Base-by-base conservation (phyloP, 2,329 filamentous ascomycete species). In the Trichophyton schoenleinii region DNA sequence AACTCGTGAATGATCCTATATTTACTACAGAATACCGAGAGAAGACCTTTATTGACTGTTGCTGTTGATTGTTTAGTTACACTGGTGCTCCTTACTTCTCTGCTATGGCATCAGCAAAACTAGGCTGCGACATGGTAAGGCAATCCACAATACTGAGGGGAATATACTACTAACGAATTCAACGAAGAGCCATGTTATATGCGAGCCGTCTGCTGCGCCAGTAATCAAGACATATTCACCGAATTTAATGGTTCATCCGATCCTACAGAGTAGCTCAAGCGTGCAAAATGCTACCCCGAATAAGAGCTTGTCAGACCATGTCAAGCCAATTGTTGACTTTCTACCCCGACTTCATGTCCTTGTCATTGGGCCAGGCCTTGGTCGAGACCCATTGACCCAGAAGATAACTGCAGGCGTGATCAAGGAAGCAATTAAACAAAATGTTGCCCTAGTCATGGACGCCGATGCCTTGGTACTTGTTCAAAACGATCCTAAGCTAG, bases 81-180 rank as follows among this genome's bases (percentile, higher is more conserved):
- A 96, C 94, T 1, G 94, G 94, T 42, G 94, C 94, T 62, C 94
- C 94, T 11, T 99, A 96, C 77, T 99, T 99, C 77, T 96, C 92
- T 20, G 91, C 92, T 66, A 96, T 96, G 85, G 94, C 94, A 11
- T 96, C 90, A 66, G 94, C 94, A 55, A 85, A 88, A 69, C 77
- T 97, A 62, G 94, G 92, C 74, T 38, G 34, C 13, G 34, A 38
- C 13, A 38, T 38, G 34, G 34, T 38, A 38, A 38, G 34, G 11
- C 34, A 38, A 13, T 3, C 34, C 4, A 38, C 34, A 38, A 13
- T 38, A 38, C 34, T 13, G 34, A 38, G 34, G 11, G 2, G 9
- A 38, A 38, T 38, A 38, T 38, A 13, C 34, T 13, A n/a, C 48
- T 62, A 62, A 61, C 53, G 59, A 6, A 71, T 63, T 64, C 70